phyloP scores from a whole-genome alignment of 352 stramenopile genomes.

The Peronospora destructor region DNA sequence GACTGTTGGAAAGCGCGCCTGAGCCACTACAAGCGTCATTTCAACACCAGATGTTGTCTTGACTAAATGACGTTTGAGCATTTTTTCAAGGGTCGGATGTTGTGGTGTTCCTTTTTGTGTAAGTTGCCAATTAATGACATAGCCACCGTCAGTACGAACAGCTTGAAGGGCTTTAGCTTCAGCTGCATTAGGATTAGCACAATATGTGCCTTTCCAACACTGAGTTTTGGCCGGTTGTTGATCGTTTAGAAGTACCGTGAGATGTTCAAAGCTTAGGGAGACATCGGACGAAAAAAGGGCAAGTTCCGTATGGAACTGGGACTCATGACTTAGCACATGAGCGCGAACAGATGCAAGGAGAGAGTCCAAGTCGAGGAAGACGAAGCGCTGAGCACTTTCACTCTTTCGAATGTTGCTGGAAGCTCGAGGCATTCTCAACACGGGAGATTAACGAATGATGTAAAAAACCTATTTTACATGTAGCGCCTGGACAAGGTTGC shows the following conservation, averaged over 20 bases:
- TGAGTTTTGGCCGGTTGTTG: conserved; percentile 12
- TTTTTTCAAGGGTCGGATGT: conserved; percentile 28
- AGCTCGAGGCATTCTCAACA: conserved; percentile 6
- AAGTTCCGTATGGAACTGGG: conserved; percentile 16
- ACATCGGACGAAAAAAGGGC: conserved; percentile 12
- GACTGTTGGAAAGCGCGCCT: conserved; percentile 8
- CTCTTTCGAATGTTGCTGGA: not conserved
- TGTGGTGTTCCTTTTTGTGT: conserved; percentile 24
- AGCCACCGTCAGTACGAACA: conserved; percentile 8
- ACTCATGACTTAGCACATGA: conserved; percentile 15
- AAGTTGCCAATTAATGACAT: conserved; percentile 13
- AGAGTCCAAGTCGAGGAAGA: conserved; percentile 25
- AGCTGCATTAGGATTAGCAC: conserved; percentile 11
- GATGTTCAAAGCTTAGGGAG: conserved; percentile 10
- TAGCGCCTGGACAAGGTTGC: not conserved
- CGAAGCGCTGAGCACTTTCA: conserved; percentile 11
- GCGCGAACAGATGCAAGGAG: conserved; percentile 10
- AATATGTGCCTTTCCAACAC: conserved; percentile 26
- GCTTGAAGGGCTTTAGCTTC: conserved; percentile 15
- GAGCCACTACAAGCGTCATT: conserved; percentile 19
- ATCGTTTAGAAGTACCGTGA: conserved; percentile 19
- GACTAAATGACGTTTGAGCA: conserved; percentile 16
- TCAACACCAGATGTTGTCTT: not conserved
- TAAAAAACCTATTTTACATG: too few relatives aligned
- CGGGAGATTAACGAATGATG: too few relatives aligned